Evolutionary conservation across 2,329 filamentous ascomycete genomes (phyloP).

Genomic region (Talaromyces atroroseus): DNA sequence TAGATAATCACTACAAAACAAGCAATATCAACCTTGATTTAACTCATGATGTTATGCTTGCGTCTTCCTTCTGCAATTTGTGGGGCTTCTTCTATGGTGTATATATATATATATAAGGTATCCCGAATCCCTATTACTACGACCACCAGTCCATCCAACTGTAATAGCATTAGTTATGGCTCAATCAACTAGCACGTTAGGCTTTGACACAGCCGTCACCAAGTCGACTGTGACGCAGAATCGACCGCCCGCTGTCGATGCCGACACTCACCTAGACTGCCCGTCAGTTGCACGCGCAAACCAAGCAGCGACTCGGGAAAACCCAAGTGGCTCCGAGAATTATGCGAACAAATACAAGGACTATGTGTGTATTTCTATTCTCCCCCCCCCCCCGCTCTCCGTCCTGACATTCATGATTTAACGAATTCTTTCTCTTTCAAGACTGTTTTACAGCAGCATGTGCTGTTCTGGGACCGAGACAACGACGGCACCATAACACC

Average conservation of each 20-base stretch:
- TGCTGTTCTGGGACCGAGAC: conserved; percentile 41
- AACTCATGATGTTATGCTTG: no score
- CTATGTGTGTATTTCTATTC: not conserved
- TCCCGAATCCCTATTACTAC: no score
- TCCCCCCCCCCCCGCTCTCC: no score
- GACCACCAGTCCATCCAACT: no score
- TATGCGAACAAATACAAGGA: not conserved
- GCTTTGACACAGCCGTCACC: no score
- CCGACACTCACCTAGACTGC: not conserved
- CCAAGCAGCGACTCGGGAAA: not conserved
- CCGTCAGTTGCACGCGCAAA: not conserved
- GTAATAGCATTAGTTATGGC: no score
- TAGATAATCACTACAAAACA: no score
- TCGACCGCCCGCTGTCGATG: not conserved
- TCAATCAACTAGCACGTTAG: no score
- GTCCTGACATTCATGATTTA: not conserved
- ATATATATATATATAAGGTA: no score
- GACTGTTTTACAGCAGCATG: conserved; percentile 38
- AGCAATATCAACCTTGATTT: no score
- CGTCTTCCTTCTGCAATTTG: no score
- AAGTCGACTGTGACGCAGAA: not conserved
- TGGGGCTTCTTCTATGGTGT: no score
- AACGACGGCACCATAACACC: conserved; percentile 38
- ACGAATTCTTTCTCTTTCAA: not conserved
- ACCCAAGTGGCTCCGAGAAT: not conserved